These are phyloP conservation scores for Suillus subaureus DNA, from an alignment of 768 basidiomycete genomes.

Conservation along the genomic window DNA sequence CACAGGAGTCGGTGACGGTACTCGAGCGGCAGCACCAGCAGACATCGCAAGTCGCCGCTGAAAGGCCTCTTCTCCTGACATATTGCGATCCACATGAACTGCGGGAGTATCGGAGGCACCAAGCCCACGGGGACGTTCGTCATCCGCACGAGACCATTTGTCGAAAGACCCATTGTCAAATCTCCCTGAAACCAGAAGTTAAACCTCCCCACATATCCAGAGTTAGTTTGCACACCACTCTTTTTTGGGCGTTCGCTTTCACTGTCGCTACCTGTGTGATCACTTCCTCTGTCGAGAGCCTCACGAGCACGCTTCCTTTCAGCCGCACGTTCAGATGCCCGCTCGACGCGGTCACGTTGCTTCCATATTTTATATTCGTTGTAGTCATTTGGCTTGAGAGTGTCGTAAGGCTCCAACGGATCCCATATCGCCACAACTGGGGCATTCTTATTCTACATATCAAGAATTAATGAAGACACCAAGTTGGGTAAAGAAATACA, in stretches of 20 bases:
- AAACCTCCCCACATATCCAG: conserved; percentile 29
- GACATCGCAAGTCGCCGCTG: conserved; percentile 79
- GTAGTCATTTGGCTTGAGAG: conserved; percentile 84
- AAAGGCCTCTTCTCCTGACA: conserved; percentile 83
- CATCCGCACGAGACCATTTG: conserved; percentile 58
- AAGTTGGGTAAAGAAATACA: conserved; percentile 13
- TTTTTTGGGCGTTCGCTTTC: conserved; percentile 70
- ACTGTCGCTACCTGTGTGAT: conserved; percentile 70
- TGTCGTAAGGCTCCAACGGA: conserved; percentile 79
- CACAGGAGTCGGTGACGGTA: conserved; percentile 35
- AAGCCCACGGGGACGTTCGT: conserved; percentile 38
- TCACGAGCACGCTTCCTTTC: conserved; percentile 62
- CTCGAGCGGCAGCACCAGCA: conserved; percentile 22
- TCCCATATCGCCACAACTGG: conserved; percentile 67
- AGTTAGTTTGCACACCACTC: conserved; percentile 48
- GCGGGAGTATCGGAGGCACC: conserved; percentile 30
- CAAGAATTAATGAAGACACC: conserved; percentile 9
- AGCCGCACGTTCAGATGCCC: conserved; percentile 59
- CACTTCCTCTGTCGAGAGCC: conserved; percentile 48
- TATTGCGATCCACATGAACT: conserved; percentile 43
- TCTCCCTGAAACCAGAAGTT: conserved; percentile 22
- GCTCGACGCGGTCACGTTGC: conserved; percentile 72
- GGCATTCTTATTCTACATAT: conserved; percentile 58
- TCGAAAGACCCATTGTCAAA: conserved; percentile 48
- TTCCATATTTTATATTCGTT: conserved; percentile 86